Evolutionary conservation across 257 asterid species (phyloP).

Genomic region (Rauvolfia tetraphylla): DNA sequence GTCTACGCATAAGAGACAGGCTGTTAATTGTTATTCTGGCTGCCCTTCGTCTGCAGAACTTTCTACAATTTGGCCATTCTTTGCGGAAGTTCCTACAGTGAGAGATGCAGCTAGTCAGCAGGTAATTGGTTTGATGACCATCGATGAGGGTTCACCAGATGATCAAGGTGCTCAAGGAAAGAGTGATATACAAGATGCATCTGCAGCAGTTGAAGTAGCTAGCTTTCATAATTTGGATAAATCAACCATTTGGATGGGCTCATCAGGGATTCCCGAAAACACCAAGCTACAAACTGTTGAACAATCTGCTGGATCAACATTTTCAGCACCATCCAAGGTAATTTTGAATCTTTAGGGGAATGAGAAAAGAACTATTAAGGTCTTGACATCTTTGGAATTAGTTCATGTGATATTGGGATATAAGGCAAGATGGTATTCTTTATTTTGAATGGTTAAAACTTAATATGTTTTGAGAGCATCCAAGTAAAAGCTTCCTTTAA

Average conservation of each 20-base stretch:
- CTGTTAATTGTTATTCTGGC: constrained; percentile 68
- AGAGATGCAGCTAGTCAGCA: constrained; percentile 49
- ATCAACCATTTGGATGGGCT: constrained; percentile 38
- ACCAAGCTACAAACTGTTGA: constrained; percentile 28
- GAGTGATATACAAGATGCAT: constrained; percentile 26
- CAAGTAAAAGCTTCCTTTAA: not conserved
- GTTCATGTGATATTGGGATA: not conserved
- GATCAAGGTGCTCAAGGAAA: constrained; percentile 30
- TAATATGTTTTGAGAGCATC: not conserved
- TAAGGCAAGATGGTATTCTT: not conserved
- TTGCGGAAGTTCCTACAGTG: constrained; percentile 42
- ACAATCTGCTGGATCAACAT: constrained; percentile 37
- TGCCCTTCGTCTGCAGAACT: constrained; percentile 89
- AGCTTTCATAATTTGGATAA: constrained; percentile 30
- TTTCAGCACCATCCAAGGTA: constrained; percentile 53
- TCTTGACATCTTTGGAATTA: not conserved
- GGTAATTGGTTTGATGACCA: constrained; percentile 55
- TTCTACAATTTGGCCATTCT: constrained; percentile 67
- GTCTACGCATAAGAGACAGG: constrained; percentile 55
- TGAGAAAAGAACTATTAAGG: not conserved
- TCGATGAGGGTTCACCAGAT: constrained; percentile 32
- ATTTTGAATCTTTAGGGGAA: not conserved
- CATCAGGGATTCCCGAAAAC: constrained; percentile 25
- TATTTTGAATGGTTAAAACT: not conserved
- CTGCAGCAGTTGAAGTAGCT: constrained; percentile 22